Evolutionary conservation across 2,329 filamentous ascomycete species (phyloP).

Genomic region (Fusarium algeriense): DNA sequence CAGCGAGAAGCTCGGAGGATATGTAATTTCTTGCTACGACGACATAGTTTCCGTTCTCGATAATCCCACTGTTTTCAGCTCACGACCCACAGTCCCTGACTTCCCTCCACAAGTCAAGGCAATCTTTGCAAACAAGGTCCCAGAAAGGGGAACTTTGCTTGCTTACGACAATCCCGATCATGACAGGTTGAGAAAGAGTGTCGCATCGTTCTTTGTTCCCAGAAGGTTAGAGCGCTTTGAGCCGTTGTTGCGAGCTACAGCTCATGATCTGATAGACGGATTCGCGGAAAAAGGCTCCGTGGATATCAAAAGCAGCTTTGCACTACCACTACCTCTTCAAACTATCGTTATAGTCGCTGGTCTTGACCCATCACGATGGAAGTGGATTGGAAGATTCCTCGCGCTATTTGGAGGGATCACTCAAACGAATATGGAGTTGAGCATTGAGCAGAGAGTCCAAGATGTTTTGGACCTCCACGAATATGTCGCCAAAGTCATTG

Average conservation of each 20-base stretch:
- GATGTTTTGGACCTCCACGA: background rate
- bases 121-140: background rate
- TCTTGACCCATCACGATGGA: background rate
- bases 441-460: background rate
- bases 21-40: background rate
- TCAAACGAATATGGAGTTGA: background rate
- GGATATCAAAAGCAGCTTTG: conserved; percentile 1
- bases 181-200: background rate
- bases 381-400: background rate
- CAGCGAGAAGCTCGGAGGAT: background rate
- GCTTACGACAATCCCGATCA: background rate
- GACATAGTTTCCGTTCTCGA: background rate
- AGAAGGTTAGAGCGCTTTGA: background rate
- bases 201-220: background rate
- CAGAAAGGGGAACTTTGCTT: background rate
- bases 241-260: background rate
- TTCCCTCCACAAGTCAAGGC: background rate
- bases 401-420: background rate
- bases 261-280: background rate
- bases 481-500: background rate
- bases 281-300: background rate
- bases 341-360: background rate
- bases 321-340: background rate
- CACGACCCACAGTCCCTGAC: background rate
- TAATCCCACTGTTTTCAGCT: background rate